Conservation (phyloP, 164 flowering plant species). For the Echeveria elegans region DNA sequence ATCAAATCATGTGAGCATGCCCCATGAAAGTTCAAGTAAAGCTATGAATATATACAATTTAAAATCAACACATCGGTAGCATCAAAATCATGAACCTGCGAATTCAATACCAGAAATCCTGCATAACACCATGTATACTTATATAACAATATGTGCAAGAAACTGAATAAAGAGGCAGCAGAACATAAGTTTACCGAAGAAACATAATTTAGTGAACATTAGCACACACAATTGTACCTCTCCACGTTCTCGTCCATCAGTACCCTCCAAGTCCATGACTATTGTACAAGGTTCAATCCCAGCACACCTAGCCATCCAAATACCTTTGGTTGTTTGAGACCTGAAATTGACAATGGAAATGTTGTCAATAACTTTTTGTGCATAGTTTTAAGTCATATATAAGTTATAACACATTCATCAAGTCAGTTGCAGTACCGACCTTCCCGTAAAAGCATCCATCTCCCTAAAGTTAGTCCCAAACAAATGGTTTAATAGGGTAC, state of each 20-base stretch:
- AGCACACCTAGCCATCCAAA: conserved; percentile 82
- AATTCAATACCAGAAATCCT: not conserved
- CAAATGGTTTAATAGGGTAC: conserved; percentile 79
- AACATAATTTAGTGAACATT: not conserved
- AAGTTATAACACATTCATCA: not conserved
- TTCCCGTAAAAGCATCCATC: conserved; percentile 95
- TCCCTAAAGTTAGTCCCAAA: conserved; percentile 82
- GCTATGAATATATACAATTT: not conserved
- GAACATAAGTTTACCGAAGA: not conserved
- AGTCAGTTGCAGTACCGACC: conserved; percentile 31
- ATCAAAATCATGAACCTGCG: no score
- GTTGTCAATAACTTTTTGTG: not conserved
- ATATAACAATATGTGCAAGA: not conserved
- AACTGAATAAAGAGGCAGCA: not conserved
- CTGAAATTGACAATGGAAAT: conserved; percentile 25
- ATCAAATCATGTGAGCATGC: not conserved
- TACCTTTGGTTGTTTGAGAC: conserved; percentile 95
- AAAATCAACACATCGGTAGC: no score
- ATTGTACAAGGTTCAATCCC: conserved; percentile 90
- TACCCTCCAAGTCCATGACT: conserved; percentile 97
- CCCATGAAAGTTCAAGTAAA: not conserved
- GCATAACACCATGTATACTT: not conserved
- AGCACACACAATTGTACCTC: conserved; percentile 47
- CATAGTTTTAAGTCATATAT: not conserved
- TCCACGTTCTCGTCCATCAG: conserved; percentile 98